Evolutionary conservation across 2,329 filamentous ascomycete genomes (phyloP).

Genomic region (Ceratocystis ficicola): DNA sequence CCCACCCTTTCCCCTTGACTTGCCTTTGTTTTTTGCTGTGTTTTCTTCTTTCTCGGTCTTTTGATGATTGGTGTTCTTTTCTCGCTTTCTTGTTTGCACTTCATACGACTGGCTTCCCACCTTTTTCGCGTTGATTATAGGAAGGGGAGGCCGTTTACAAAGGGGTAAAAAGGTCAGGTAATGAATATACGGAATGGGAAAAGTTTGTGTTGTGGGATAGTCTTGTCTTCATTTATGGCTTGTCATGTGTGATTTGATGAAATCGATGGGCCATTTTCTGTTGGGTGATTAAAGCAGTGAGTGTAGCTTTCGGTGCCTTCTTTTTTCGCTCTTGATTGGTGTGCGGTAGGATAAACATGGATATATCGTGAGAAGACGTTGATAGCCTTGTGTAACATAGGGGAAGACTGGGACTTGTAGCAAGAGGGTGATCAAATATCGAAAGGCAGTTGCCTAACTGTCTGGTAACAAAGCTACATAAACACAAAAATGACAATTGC

Average conservation of each 20-base stretch:
- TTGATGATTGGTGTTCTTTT: slow-evolving; percentile 1
- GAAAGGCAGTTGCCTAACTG: not conserved
- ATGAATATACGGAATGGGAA: slow-evolving; percentile 7
- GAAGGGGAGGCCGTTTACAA: not conserved
- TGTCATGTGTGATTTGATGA: not conserved
- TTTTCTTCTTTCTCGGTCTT: not conserved
- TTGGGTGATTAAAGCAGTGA: too few species aligned
- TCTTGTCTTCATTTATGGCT: not conserved
- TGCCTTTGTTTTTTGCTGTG: not conserved
- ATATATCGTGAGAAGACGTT: not conserved
- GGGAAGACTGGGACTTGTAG: not conserved
- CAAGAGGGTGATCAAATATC: not conserved
- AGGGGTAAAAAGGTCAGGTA: slow-evolving; percentile 2
- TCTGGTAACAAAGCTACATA: not conserved
- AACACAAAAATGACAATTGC: not conserved
- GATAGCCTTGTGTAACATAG: not conserved
- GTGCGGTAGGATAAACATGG: too few species aligned
- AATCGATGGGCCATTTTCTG: not conserved
- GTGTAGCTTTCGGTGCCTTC: too few species aligned
- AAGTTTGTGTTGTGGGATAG: not conserved
- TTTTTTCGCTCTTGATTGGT: too few species aligned
- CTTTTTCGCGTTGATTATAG: not conserved
- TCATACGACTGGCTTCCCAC: not conserved
- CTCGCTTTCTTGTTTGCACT: not conserved
- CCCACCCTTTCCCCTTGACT: not conserved